Conservation (phyloP, 495 filamentous ascomycete genomes). For the Talaromyces nanjingensis region DNA sequence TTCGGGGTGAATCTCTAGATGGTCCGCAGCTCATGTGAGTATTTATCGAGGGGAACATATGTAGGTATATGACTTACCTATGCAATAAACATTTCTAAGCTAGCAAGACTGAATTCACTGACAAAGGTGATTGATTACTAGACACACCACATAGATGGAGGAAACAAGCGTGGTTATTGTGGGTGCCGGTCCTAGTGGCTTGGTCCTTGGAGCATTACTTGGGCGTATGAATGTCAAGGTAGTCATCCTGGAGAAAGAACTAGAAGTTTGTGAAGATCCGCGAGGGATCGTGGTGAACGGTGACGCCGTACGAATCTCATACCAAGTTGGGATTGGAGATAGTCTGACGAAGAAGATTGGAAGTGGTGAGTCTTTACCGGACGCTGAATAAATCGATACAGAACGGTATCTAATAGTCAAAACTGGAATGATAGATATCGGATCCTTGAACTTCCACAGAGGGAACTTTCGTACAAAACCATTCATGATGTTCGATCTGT, state of each 20-base stretch:
- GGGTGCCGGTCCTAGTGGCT: constrained; percentile 31
- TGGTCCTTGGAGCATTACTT: constrained; percentile 24
- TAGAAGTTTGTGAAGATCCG: constrained; percentile 32
- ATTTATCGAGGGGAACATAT: background rate
- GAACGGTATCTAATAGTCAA: background rate
- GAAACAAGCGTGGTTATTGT: constrained; percentile 28
- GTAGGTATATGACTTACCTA: background rate
- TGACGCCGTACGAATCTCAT: constrained; percentile 34
- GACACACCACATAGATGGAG: constrained; percentile 11
- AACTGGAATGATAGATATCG: constrained; percentile 9
- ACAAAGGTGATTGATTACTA: background rate
- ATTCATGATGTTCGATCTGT: constrained; percentile 12
- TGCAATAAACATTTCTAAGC: background rate
- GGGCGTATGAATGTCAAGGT: constrained; percentile 24
- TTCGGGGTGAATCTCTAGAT: background rate
- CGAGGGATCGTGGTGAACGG: constrained; percentile 34
- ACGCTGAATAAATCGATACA: background rate
- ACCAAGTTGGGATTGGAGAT: constrained; percentile 29
- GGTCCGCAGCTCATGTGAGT: background rate
- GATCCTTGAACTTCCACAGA: constrained; percentile 11
- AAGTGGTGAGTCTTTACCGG: constrained; percentile 7
- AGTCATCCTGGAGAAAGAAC: constrained; percentile 31
- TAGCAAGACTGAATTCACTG: background rate
- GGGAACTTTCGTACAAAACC: constrained; percentile 7
- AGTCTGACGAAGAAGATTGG: constrained; percentile 15